Base-by-base conservation (phyloP, 2,329 filamentous ascomycete species). In the Paracoccidioides lutzii region DNA sequence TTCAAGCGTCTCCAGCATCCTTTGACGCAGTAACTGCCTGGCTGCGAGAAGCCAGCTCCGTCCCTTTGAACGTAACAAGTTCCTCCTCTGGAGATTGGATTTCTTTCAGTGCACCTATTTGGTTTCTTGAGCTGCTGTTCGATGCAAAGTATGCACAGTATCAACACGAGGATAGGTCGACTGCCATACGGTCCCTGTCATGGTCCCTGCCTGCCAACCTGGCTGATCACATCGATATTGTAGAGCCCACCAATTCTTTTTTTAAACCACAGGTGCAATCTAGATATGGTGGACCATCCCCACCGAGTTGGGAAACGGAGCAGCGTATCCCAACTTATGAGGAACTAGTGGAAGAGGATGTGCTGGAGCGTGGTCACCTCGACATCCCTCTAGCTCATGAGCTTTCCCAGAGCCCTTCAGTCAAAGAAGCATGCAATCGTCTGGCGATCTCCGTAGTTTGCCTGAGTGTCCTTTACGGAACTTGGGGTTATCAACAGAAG, bases 371-470 rank as follows among this genome's bases (percentile, higher is more conserved):
- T 9, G 46, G 46, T 15, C 46, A 50, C 22, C 46, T 50, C 46
- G 46, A 38, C 10, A 38, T 50, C n/a, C 46, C 46, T 38, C 46
- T 50, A 28, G 33, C 46, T 14, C 32, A 38, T 50, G 46, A 50
- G n/a, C 33, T 50, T 35, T 22, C 46, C 46, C 46, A 38, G 46
- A 32, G 8, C 4, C 33, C 46, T 4, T 35, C 46, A 10, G 49
- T 51, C 49, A 40, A 51, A 38, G 49, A 50, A 50, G n/a, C 46
- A 38, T 50, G 46, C 49, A 40, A 40, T 30, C 49, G 35, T 7
- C 15, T 51, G 22, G 49, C 49, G n/a, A 51, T 51, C 37, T 50
- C 46, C 35, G 15, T 28, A 10, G 46, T 50, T 4, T 50, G 33
- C 8, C 46, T 50, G 2, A 37, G 33, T 7, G 46, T 50, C 14